Percentiles rank a stretch among this genome's conserved stretches.
Conservation (phyloP, 83 land plant genomes). For the Larix sibirica region DNA sequence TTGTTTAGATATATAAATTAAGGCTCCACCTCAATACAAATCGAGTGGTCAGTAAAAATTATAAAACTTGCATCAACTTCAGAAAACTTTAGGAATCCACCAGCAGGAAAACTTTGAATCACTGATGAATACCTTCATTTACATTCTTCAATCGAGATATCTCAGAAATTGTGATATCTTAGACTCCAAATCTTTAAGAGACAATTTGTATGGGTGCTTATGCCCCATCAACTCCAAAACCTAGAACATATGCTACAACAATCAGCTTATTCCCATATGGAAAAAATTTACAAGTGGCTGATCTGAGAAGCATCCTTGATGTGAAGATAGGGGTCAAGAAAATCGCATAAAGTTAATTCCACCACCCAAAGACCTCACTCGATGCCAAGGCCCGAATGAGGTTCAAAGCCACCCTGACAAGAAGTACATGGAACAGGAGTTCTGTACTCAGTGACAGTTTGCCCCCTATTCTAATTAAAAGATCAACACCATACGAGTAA, state of each 20-base stretch:
- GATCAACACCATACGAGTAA: not conserved
- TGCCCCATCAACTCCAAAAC: slow-evolving; percentile 9
- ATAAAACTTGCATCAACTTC: not conserved
- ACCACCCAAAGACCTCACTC: slow-evolving; percentile 24
- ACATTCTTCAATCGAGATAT: not conserved
- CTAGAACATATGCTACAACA: slow-evolving; percentile 1
- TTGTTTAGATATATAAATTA: too few species aligned
- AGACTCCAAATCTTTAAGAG: not conserved
- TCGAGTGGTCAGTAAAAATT: not conserved
- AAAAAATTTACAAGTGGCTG: not conserved
- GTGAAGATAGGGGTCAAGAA: not conserved
- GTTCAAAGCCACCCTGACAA: slow-evolving; percentile 58
- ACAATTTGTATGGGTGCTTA: not conserved
- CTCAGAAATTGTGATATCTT: not conserved
- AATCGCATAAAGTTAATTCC: slow-evolving; percentile 6
- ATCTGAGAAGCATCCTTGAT: slow-evolving; percentile 8
- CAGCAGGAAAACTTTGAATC: not conserved
- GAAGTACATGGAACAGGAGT: slow-evolving; percentile 18
- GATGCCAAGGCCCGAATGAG: slow-evolving; percentile 60
- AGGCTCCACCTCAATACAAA: not conserved
- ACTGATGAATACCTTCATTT: not conserved
- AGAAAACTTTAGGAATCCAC: slow-evolving; percentile 10
- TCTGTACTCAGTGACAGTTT: not conserved
- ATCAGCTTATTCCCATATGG: not conserved
- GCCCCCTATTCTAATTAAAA: not conserved